Percentiles rank a stretch among this genome's conserved stretches.
Conservation (phyloP, 768 basidiomycete genomes). For the Baorangia bicolor region DNA sequence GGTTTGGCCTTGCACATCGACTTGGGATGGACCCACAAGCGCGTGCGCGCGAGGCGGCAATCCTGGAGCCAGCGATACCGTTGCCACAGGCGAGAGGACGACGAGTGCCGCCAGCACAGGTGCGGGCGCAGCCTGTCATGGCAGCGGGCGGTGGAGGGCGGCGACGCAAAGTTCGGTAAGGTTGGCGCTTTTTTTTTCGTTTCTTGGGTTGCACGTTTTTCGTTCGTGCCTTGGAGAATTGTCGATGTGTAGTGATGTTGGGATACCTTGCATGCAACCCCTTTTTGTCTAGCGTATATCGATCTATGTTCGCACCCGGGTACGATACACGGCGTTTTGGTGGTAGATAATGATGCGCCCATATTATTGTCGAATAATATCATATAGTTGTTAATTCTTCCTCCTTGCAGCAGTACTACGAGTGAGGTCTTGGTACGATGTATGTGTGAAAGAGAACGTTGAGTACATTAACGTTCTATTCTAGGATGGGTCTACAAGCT, state of each 20-base stretch:
- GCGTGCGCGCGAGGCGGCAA: neutral
- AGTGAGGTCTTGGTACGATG: neutral
- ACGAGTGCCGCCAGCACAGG: neutral
- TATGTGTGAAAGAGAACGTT: neutral
- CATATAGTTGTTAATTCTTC: neutral
- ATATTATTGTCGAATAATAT: neutral
- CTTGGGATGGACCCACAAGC: neutral
- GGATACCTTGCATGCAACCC: neutral
- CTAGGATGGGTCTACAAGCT: neutral
- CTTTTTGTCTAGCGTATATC: neutral
- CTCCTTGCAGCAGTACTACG: neutral
- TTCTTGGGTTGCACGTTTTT: neutral
- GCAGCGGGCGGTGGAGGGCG: slow-evolving; percentile 6
- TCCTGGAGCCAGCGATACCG: neutral
- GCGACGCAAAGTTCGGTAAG: slow-evolving; percentile 8
- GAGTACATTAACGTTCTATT: neutral
- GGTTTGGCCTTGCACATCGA: neutral
- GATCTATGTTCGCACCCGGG: neutral
- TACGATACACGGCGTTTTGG: neutral
- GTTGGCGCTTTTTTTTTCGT: neutral
- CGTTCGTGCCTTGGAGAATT: neutral
- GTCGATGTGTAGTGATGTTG: neutral
- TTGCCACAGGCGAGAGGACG: neutral
- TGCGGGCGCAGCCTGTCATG: neutral
- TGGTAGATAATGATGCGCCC: neutral